phyloP scores from a whole-genome alignment of 495 filamentous ascomycete genomes.

The Talaromyces adpressus region DNA sequence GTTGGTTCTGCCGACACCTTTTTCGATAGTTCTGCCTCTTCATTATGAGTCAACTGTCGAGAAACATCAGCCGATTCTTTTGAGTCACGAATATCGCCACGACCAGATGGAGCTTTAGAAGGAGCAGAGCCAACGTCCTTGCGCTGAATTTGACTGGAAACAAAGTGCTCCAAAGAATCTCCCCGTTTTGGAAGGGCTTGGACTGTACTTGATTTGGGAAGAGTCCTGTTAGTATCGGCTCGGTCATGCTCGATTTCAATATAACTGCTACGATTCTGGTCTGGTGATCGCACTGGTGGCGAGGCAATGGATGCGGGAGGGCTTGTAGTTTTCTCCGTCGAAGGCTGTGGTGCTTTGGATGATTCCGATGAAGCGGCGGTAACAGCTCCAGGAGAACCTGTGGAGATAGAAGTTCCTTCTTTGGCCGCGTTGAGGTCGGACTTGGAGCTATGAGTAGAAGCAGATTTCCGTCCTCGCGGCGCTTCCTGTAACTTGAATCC shows the following conservation, averaged over 20 bases:
- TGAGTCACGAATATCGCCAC: background rate
- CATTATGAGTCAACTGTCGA: background rate
- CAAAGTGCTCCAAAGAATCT: constrained; percentile 39
- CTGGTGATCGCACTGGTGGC: constrained; percentile 6
- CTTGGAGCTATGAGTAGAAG: constrained; percentile 59
- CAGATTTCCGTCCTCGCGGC: constrained; percentile 57
- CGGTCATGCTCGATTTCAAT: background rate
- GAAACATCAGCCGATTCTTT: background rate
- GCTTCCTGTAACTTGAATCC: constrained; percentile 72
- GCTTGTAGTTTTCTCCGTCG: constrained; percentile 9
- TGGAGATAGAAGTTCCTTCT: constrained; percentile 26
- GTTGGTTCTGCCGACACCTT: constrained; percentile 20
- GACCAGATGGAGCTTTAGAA: constrained; percentile 7
- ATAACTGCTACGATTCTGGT: background rate
- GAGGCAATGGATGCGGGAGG: constrained; percentile 19
- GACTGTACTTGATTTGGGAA: constrained; percentile 18
- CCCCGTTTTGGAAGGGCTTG: constrained; percentile 45
- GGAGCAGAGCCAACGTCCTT: constrained; percentile 23
- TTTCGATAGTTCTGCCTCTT: constrained; percentile 15
- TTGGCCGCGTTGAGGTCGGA: constrained; percentile 37
- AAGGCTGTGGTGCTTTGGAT: constrained; percentile 10
- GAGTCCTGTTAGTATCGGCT: constrained; percentile 18
- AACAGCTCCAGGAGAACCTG: constrained; percentile 24
- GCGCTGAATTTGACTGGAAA: constrained; percentile 18
- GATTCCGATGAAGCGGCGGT: constrained; percentile 15